Base-by-base conservation (phyloP, 129 eudicot genomes). In the Chrysanthemum makinoi region DNA sequence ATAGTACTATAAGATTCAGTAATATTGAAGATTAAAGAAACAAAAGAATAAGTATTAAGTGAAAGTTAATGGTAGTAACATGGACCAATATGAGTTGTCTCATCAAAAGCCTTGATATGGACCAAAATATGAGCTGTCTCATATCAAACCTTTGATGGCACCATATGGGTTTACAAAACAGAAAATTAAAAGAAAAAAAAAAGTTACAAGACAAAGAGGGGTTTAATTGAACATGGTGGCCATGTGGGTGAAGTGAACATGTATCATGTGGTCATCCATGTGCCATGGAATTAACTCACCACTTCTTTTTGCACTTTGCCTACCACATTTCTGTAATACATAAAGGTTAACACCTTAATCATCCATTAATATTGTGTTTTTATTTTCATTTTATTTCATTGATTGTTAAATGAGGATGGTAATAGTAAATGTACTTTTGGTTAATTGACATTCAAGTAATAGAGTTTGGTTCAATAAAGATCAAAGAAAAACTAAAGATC, bases 231-330 rank as follows among this genome's bases (percentile, higher is more conserved):
- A 85, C 86, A 85, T 85, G 95, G 90, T 78, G 64, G 87, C 88
- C 95, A 88, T 85, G 95, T 88, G 95, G 75, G 70, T 74, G 78
- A 33, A 14, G 65, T 78, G 80, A 82, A 83, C 82, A 75, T 82
- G 75, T 61, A 78, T 80, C 95, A 85, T 88, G 95, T 88, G 86
- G 65, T 78, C 82, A 80, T 82, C 86, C 92, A 87, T 87, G 92
- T 87, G 92, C 82, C 65, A 72, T 44, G 46, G 57, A 68, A 49
- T 30, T 51, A 49, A 73, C 50, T 48, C 48, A 39, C 52, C 14
- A 62, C 7, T 8, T 16, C 15, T 57, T 53, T 28, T 61, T 72
- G 69, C 69, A 60, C 62, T 72, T 61, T 72, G 44, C 69, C 61
- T 26, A 62, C 60, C 62, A 47, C 24, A 10, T 47, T 72, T 72